Conservation (phyloP, 306 rosid genomes). For the Echinosophora koreensis region DNA sequence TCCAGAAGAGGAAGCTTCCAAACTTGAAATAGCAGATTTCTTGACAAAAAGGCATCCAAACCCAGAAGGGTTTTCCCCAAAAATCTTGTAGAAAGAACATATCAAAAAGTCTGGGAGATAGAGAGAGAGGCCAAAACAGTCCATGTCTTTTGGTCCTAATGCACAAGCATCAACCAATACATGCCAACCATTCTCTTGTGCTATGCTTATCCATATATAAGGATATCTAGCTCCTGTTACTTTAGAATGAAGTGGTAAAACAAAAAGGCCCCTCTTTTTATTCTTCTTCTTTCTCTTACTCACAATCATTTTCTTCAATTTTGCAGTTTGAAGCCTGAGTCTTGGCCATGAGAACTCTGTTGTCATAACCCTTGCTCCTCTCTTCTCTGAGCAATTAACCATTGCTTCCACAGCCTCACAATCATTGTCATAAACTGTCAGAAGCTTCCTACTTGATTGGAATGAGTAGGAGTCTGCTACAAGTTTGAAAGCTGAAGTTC, state of each 20-base stretch:
- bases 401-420: conserved; percentile 88
- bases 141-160: conserved; percentile 92
- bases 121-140: conserved; percentile 83
- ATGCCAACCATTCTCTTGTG: conserved; percentile 94
- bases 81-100: conserved; percentile 87
- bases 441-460: conserved; percentile 63
- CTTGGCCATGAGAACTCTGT: conserved; percentile 97
- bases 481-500: conserved; percentile 89
- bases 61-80: conserved; percentile 95
- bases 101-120: conserved; percentile 83
- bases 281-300: conserved; percentile 68
- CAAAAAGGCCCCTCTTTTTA: conserved; percentile 78
- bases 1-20: conserved; percentile 62
- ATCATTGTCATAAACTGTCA: conserved; percentile 88
- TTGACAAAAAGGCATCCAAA: conserved; percentile 91
- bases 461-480: conserved; percentile 83
- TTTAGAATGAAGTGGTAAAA: conserved; percentile 86
- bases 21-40: conserved; percentile 64
- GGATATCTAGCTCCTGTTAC: conserved; percentile 93
- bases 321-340: conserved; percentile 72
- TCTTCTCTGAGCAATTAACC: conserved; percentile 65
- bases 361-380: conserved; percentile 75
- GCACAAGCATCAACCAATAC: conserved; percentile 90
- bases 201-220: conserved; percentile 85
- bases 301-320: conserved; percentile 73